Evolutionary conservation across 2,329 filamentous ascomycete species (phyloP).

Genomic region (Cladosporium sphaerospermum): DNA sequence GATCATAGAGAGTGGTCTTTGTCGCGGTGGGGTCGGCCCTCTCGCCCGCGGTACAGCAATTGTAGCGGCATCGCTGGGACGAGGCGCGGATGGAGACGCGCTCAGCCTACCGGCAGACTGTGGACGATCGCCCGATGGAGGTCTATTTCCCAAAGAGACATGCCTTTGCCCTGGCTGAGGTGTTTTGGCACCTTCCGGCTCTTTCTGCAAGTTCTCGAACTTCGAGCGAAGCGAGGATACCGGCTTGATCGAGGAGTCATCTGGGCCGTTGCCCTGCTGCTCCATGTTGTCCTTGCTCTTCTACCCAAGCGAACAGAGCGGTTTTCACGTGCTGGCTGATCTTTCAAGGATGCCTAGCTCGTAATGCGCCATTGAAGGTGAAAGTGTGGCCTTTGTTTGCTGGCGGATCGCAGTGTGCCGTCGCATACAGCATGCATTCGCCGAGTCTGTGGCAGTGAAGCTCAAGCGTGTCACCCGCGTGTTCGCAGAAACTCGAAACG

Average conservation of each 20-base stretch:
- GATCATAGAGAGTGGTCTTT: conserved; percentile 45
- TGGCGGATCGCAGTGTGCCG: no score
- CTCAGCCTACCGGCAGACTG: conserved; percentile 8
- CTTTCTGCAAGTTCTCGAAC: conserved; percentile 64
- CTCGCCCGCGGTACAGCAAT: conserved; percentile 8
- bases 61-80: conserved; percentile 27
- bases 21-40: conserved; percentile 32
- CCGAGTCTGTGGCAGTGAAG: no score
- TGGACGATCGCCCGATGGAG: background rate
- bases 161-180: conserved; percentile 15
- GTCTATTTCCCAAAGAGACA: conserved; percentile 12
- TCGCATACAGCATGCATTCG: no score
- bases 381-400: background rate
- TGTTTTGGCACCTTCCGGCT: conserved; percentile 16
- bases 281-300: background rate
- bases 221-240: conserved; percentile 75
- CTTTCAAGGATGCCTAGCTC: conserved; percentile 7
- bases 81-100: conserved; percentile 20
- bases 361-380: conserved; percentile 5
- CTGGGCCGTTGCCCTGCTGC: conserved; percentile 49
- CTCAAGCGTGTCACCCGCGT: no score
- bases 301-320: background rate
- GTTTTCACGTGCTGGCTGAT: conserved; percentile 1
- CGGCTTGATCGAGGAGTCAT: conserved; percentile 73
- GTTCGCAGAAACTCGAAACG: no score